Conservation (phyloP, 805 yeast species). For the Lipomyces yamanashiensis region DNA sequence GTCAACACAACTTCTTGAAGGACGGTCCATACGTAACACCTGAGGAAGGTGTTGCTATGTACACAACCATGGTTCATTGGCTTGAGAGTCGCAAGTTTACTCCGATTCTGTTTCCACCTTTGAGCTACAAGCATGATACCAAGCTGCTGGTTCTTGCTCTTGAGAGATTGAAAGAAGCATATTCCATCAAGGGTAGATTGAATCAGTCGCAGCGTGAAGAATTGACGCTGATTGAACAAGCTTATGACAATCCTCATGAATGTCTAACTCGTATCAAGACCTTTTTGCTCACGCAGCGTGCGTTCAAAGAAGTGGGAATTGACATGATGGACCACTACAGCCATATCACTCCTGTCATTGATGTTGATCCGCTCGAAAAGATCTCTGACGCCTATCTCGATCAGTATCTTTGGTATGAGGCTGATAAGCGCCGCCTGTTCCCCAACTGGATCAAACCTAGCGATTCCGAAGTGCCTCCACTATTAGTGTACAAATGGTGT, state of each 20-base stretch:
- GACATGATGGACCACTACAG: constrained; percentile 92
- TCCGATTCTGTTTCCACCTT: constrained; percentile 92
- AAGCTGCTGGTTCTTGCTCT: constrained; percentile 86
- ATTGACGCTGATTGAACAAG: constrained; percentile 89
- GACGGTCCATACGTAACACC: constrained; percentile 89
- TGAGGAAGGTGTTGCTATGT: constrained; percentile 84
- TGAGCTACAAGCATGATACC: constrained; percentile 90
- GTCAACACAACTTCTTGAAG: constrained; percentile 77
- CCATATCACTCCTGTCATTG: constrained; percentile 81
- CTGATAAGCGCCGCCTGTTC: constrained; percentile 80
- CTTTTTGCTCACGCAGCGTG: constrained; percentile 81
- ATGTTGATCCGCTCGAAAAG: constrained; percentile 89
- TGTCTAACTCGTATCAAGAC: constrained; percentile 82
- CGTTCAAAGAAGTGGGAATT: constrained; percentile 83
- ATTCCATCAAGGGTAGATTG: constrained; percentile 72
- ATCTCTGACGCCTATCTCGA: constrained; percentile 95
- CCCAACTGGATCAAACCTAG: constrained; percentile 97
- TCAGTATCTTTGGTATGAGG: constrained; percentile 95
- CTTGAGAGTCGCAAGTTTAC: constrained; percentile 79
- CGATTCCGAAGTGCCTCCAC: constrained; percentile 91
- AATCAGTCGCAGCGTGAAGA: constrained; percentile 91
- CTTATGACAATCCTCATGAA: constrained; percentile 96
- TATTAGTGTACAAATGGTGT: constrained; percentile 90
- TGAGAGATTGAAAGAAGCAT: constrained; percentile 83
- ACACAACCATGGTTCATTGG: constrained; percentile 90